phyloP scores from a whole-genome alignment of 768 basidiomycete genomes.

The Tylopilus sp. region DNA sequence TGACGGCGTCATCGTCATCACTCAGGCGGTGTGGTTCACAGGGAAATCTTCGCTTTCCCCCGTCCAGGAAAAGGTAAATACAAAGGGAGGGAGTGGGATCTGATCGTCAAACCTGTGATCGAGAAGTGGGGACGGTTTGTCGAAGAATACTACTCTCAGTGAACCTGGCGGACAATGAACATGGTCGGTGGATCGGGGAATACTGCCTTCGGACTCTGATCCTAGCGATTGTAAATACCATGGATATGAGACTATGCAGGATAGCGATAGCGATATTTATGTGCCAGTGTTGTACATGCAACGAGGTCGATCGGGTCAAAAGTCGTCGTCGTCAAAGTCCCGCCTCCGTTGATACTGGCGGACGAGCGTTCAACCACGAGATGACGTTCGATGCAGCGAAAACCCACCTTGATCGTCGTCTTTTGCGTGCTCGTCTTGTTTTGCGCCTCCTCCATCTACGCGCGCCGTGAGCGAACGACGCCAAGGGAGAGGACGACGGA shows the following conservation, averaged over 20 bases:
- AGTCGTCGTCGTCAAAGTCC: constrained; percentile 64
- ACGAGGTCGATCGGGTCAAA: constrained; percentile 16
- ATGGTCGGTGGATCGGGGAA: not conserved
- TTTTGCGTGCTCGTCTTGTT: constrained; percentile 49
- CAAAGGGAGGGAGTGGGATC: constrained; percentile 70
- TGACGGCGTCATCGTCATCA: not conserved
- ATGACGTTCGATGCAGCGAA: not conserved
- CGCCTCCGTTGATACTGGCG: constrained; percentile 61
- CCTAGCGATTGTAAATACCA: not conserved
- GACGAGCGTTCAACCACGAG: constrained; percentile 4
- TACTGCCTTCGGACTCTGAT: too few species aligned
- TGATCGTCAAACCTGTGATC: constrained; percentile 69
- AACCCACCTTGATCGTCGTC: constrained; percentile 55
- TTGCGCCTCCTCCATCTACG: constrained; percentile 54
- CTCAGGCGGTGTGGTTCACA: constrained; percentile 57
- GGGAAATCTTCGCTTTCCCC: constrained; percentile 76
- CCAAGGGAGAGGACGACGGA: not conserved
- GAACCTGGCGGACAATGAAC: not conserved
- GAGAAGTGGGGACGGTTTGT: constrained; percentile 74
- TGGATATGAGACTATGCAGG: not conserved
- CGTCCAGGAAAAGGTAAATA: constrained; percentile 50
- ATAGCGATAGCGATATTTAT: not conserved
- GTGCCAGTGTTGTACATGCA: not conserved
- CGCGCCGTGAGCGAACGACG: constrained; percentile 3
- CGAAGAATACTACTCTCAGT: constrained; percentile 30